Evolutionary conservation across 768 basidiomycete species (phyloP).

Genomic region (Pleurotus djamor): DNA sequence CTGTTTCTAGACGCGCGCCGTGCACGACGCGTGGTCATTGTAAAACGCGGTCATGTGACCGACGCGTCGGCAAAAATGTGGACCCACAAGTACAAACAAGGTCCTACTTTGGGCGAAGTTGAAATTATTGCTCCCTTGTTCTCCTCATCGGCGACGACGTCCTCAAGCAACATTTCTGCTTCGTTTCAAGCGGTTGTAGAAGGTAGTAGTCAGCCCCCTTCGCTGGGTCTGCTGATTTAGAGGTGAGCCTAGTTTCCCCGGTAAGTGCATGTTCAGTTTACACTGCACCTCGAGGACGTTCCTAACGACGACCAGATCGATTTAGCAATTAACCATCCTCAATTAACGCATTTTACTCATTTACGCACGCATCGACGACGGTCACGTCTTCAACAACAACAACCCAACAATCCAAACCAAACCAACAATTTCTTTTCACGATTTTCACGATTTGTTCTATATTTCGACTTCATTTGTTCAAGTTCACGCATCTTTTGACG

Average conservation of each 20-base stretch:
- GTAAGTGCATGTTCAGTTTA: background rate
- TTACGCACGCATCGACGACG: slow-evolving; percentile 3
- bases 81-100: slow-evolving; percentile 6
- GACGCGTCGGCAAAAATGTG: background rate
- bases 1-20: too few relatives aligned
- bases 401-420: background rate
- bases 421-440: slow-evolving; percentile 1
- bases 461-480: slow-evolving; percentile 1
- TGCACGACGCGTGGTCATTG: background rate
- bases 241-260: slow-evolving; percentile 3
- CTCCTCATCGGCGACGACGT: slow-evolving; percentile 5
- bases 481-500: slow-evolving; percentile 4
- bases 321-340: background rate
- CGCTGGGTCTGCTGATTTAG: background rate
- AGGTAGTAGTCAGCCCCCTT: background rate
- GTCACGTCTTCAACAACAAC: slow-evolving; percentile 3
- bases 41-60: slow-evolving; percentile 5
- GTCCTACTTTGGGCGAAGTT: background rate
- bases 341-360: slow-evolving; percentile 5
- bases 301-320: background rate
- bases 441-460: slow-evolving; percentile 7
- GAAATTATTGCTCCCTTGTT: background rate
- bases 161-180: background rate
- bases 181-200: slow-evolving; percentile 2
- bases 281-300: background rate